phyloP scores from a whole-genome alignment of 176 grass and related monocot species.

The Hyparrhenia diplandra region DNA sequence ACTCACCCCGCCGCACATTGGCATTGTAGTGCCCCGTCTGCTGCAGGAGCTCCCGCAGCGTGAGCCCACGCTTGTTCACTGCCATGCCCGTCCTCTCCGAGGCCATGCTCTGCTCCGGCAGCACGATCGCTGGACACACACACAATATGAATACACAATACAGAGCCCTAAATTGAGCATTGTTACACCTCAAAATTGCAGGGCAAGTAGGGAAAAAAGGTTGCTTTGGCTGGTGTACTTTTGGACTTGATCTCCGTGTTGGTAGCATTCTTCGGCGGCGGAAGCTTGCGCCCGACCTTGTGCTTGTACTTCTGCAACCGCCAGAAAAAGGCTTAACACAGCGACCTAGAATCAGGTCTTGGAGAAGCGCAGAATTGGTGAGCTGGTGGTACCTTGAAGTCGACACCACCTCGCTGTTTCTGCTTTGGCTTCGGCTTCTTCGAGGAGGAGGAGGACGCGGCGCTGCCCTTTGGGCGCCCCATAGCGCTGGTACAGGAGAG shows the following conservation, averaged over 20 bases:
- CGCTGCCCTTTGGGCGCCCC: conserved; percentile 32
- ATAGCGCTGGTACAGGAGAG: no score
- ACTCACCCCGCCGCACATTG: conserved; percentile 51
- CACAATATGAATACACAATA: neutral
- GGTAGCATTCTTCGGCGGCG: conserved; percentile 86
- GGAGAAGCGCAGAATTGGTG: neutral
- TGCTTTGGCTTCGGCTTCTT: conserved; percentile 53
- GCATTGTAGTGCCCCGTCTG: conserved; percentile 55
- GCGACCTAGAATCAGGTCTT: neutral
- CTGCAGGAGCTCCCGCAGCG: conserved; percentile 67
- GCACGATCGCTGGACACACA: conserved; percentile 38
- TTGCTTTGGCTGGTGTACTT: conserved; percentile 19
- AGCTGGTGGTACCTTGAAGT: conserved; percentile 50
- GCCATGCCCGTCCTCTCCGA: conserved; percentile 71
- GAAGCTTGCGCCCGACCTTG: conserved; percentile 85
- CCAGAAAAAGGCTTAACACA: neutral
- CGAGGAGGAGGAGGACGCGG: conserved; percentile 1
- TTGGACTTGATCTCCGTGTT: conserved; percentile 81
- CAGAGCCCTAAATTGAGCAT: no score
- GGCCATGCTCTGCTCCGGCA: conserved; percentile 84
- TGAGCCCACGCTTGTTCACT: conserved; percentile 75
- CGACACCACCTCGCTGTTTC: conserved; percentile 58
- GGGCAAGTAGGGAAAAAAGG: neutral
- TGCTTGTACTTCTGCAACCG: conserved; percentile 72
- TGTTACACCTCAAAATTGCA: no score